These are phyloP conservation scores for Hemileccinum impolitum DNA, from an alignment of 768 basidiomycete genomes.

Conservation along the genomic window DNA sequence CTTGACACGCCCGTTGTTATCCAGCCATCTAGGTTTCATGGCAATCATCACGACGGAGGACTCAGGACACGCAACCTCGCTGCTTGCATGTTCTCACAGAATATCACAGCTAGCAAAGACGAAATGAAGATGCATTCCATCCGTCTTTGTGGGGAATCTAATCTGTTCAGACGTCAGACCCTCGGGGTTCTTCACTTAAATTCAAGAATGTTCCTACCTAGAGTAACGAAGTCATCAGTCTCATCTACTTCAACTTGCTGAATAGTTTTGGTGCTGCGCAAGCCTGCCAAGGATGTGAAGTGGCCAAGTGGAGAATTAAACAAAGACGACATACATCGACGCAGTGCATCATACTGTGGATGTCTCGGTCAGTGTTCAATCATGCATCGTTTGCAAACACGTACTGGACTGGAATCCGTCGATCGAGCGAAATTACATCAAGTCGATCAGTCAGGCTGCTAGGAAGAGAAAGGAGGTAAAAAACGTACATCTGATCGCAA, in stretches of 20 bases:
- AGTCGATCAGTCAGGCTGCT: slow-evolving; percentile 11
- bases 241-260: slow-evolving; percentile 52
- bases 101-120: background rate
- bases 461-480: background rate
- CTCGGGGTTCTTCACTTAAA: background rate
- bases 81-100: background rate
- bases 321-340: slow-evolving; percentile 60
- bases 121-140: slow-evolving; percentile 12
- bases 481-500: slow-evolving; percentile 23
- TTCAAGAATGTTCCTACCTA: slow-evolving; percentile 15
- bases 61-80: background rate
- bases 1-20: background rate
- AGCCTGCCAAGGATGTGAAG: slow-evolving; percentile 31
- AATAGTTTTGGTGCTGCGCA: slow-evolving; percentile 79
- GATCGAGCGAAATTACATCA: background rate
- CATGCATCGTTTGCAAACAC: slow-evolving; percentile 26
- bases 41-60: background rate
- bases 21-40: background rate
- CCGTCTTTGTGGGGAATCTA: slow-evolving; percentile 12
- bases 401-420: slow-evolving; percentile 57
- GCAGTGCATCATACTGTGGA: slow-evolving; percentile 84
- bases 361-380: slow-evolving; percentile 4
- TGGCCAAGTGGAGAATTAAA: background rate
- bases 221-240: background rate
- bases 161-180: slow-evolving; percentile 6